Percentiles rank a stretch among this genome's conserved stretches.
Evolutionary conservation across 2,329 filamentous ascomycete species (phyloP).

Genomic region (Ophiostoma perfectum): DNA sequence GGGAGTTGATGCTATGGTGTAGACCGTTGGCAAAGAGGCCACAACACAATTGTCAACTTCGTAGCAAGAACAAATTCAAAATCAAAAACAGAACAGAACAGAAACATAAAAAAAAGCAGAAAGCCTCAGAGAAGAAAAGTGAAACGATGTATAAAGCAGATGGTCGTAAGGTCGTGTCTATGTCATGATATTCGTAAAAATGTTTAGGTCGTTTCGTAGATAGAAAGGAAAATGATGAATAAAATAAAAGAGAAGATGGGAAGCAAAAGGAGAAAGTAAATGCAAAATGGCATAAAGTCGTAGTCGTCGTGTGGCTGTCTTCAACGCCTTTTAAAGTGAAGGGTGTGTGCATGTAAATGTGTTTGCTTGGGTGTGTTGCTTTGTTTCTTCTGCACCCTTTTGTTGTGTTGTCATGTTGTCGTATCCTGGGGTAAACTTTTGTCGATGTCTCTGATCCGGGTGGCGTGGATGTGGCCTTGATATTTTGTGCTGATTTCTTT

Average conservation of each 20-base stretch:
- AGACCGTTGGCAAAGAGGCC: not conserved
- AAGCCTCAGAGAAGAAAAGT: not conserved
- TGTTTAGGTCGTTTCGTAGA: constrained; percentile 3
- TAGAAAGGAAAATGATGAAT: not conserved
- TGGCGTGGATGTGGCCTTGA: not conserved
- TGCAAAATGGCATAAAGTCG: no score
- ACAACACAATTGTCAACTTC: not conserved
- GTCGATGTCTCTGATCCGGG: not conserved
- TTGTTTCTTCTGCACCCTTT: not conserved
- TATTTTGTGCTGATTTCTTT: not conserved
- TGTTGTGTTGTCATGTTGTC: not conserved
- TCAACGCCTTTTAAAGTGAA: not conserved
- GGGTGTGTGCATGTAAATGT: no score
- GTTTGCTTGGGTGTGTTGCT: not conserved
- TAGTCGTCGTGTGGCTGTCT: no score
- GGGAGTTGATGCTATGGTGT: not conserved
- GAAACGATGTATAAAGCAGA: not conserved
- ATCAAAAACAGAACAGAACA: not conserved
- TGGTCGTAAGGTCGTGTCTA: constrained; percentile 9
- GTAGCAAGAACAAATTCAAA: not conserved
- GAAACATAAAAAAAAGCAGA: constrained; percentile 9
- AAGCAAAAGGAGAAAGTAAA: not conserved
- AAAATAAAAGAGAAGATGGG: not conserved
- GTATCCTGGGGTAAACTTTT: constrained; percentile 5
- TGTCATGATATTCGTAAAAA: constrained; percentile 9